These are phyloP conservation scores for Aspergillus thermomutatus DNA, from an alignment of 2,329 filamentous ascomycete species.

Conservation along the genomic window DNA sequence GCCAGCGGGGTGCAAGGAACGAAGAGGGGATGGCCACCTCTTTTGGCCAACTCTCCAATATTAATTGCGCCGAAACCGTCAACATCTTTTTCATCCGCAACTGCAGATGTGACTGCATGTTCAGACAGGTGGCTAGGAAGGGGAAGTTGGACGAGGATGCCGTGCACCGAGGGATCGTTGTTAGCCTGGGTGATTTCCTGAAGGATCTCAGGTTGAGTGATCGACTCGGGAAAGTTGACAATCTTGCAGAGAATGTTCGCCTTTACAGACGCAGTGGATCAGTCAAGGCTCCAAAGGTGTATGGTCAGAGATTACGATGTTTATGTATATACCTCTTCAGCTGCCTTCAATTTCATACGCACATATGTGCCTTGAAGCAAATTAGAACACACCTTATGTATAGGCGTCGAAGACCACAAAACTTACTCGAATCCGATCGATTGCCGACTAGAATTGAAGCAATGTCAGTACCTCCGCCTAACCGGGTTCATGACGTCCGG, in stretches of 20 bases:
- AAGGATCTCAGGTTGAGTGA: conserved; percentile 80
- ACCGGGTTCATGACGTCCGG: neutral
- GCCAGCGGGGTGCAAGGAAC: conserved; percentile 95
- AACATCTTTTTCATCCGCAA: conserved; percentile 92
- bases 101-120: conserved; percentile 83
- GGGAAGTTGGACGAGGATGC: conserved; percentile 90
- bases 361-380: conserved; percentile 78
- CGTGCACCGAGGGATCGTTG: conserved; percentile 80
- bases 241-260: conserved; percentile 87
- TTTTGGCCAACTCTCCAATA: conserved; percentile 95
- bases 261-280: conserved; percentile 42
- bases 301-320: neutral
- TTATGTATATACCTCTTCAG: conserved; percentile 67
- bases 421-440: conserved; percentile 84
- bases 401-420: conserved; percentile 8
- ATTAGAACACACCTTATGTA: conserved; percentile 20
- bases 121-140: conserved; percentile 87
- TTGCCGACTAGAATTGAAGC: conserved; percentile 66
- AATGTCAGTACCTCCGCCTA: conserved; percentile 3
- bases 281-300: conserved; percentile 4
- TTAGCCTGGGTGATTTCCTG: conserved; percentile 79
- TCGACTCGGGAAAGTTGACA: conserved; percentile 75
- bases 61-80: conserved; percentile 93
- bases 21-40: conserved; percentile 84
- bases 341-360: conserved; percentile 98